phyloP scores from a whole-genome alignment of 2,329 filamentous ascomycete genomes.

The Phyllosticta paracitricarpa region DNA sequence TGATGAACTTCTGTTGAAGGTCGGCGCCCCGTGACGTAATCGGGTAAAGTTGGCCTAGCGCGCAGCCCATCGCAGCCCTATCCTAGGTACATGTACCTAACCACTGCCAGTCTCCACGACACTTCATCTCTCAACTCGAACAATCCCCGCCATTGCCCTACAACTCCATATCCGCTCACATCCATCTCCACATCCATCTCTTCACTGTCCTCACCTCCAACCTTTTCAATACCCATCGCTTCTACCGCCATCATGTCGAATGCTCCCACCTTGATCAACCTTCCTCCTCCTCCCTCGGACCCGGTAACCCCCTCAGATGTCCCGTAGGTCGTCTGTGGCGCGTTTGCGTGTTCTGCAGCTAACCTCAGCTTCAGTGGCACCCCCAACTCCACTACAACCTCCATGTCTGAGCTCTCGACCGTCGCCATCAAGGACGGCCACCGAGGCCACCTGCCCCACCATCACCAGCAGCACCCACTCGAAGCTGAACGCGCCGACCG shows the following conservation, averaged over 20 bases:
- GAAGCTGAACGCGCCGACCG: conserved; percentile 90
- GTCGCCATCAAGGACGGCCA: conserved; percentile 96
- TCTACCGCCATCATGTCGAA: conserved; percentile 20
- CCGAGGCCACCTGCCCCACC: conserved; percentile 63
- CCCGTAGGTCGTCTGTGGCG: conserved; percentile 51
- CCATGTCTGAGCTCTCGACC: conserved; percentile 82
- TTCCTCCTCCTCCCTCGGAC: conserved; percentile 72
- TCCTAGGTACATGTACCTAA: background rate
- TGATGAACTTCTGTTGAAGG: no score
- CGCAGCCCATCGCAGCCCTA: background rate
- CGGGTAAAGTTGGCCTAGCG: background rate
- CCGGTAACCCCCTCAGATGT: conserved; percentile 81
- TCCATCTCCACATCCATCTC: background rate
- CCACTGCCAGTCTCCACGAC: background rate
- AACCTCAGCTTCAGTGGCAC: conserved; percentile 55
- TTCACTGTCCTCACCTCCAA: background rate
- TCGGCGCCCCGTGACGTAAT: background rate
- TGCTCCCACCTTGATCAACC: conserved; percentile 66
- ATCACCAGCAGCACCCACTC: conserved; percentile 58
- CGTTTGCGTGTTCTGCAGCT: background rate
- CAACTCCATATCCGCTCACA: background rate
- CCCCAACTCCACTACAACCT: conserved; percentile 84
- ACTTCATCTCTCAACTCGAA: background rate
- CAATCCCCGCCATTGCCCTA: background rate
- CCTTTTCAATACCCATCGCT: background rate